Evolutionary conservation across 139 green algal genomes (phyloP).

Genomic region (Ettlia oleoabundans): DNA sequence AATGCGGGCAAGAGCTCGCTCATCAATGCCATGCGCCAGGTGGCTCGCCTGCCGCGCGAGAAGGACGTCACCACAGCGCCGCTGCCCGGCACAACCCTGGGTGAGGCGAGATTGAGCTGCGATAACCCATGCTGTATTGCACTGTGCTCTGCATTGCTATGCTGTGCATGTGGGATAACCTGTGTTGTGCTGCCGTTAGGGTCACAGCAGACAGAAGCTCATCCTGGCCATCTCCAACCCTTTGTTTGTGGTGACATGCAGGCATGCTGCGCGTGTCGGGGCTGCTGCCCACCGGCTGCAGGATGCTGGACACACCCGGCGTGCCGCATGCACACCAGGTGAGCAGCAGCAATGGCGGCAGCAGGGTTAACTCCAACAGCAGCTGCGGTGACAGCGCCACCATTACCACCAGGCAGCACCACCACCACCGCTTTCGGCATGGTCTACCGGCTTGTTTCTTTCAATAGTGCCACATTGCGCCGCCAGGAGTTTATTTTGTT

Average conservation of each 20-base stretch:
- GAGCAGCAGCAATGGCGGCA: constrained; percentile 27
- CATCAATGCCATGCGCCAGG: constrained; percentile 89
- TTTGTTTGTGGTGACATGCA: not conserved
- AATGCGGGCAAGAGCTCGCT: constrained; percentile 96
- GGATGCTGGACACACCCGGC: constrained; percentile 95
- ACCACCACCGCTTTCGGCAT: too few species aligned
- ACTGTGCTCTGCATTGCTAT: too few species aligned
- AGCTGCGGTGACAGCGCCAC: too few species aligned
- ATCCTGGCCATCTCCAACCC: not conserved
- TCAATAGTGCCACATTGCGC: too few species aligned
- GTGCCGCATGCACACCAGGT: constrained; percentile 92
- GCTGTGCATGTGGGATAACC: too few species aligned
- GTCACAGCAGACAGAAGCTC: too few species aligned
- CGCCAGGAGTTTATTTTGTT: too few species aligned
- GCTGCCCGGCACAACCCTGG: constrained; percentile 95
- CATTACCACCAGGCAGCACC: too few species aligned
- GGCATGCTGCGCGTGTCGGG: constrained; percentile 82
- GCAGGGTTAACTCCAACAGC: too few species aligned
- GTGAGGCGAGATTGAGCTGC: constrained; percentile 20
- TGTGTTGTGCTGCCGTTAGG: too few species aligned
- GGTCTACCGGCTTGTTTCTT: too few species aligned
- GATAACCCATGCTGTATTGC: too few species aligned
- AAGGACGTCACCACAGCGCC: constrained; percentile 80
- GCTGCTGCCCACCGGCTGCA: constrained; percentile 77
- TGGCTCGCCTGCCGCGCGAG: constrained; percentile 46